phyloP scores from a whole-genome alignment of 257 asterid species.

The Agastache rugosa region DNA sequence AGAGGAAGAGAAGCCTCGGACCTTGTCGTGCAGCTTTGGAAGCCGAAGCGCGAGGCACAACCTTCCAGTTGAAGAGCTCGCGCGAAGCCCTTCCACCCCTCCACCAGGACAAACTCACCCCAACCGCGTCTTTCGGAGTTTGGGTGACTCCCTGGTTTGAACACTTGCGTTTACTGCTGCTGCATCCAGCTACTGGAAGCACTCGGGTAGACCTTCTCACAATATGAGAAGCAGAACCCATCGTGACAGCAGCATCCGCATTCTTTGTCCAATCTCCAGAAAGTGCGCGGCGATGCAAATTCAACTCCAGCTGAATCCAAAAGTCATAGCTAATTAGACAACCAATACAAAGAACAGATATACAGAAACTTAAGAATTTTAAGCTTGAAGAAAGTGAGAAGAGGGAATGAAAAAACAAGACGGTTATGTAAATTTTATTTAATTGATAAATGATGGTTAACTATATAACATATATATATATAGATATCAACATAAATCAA shows the following conservation, averaged over 20 bases:
- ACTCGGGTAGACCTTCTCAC: slow-evolving; percentile 51
- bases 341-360: no score
- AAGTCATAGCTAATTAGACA: no score
- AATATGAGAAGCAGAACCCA: slow-evolving; percentile 78
- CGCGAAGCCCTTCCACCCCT: slow-evolving; percentile 92
- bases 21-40: slow-evolving; percentile 93
- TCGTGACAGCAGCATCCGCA: slow-evolving; percentile 66
- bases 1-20: slow-evolving; percentile 33
- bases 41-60: slow-evolving; percentile 72
- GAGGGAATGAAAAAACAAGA: no score
- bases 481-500: not conserved
- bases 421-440: no score
- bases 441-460: no score
- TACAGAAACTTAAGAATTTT: no score
- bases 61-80: slow-evolving; percentile 76
- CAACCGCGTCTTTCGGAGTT: slow-evolving; percentile 62
- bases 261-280: slow-evolving; percentile 82
- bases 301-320: slow-evolving; percentile 72
- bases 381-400: no score
- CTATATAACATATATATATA: not conserved
- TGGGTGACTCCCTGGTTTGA: slow-evolving; percentile 46
- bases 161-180: not conserved
- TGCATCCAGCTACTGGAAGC: slow-evolving; percentile 56
- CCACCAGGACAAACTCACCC: slow-evolving; percentile 88
- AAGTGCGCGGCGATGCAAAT: slow-evolving; percentile 72